Evolutionary conservation across 352 stramenopile genomes (phyloP).

Genomic region (Globisporangium acanthophoron): DNA sequence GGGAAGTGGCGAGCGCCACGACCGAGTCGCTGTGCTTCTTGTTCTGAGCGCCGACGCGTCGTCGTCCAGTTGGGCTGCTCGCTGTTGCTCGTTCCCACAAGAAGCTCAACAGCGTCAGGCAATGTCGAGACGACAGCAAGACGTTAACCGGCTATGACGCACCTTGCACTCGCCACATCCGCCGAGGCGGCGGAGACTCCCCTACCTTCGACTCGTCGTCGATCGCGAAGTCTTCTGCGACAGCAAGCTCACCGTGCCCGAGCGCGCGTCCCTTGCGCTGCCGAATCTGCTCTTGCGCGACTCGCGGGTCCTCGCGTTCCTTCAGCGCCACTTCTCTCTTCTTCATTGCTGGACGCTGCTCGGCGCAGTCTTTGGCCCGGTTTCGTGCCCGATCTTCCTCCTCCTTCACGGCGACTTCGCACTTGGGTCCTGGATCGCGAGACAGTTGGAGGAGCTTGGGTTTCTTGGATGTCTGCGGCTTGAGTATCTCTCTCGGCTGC

Average conservation of each 20-base stretch:
- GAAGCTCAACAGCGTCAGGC: background rate
- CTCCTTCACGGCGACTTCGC: background rate
- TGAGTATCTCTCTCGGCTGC: too few relatives aligned
- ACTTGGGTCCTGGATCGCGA: background rate
- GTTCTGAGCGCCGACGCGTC: background rate
- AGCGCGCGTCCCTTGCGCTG: background rate
- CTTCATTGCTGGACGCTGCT: background rate
- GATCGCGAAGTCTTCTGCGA: background rate
- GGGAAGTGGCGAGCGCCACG: background rate
- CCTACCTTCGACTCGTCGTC: background rate
- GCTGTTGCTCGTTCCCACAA: background rate
- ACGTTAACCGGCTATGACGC: background rate
- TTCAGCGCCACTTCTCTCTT: background rate
- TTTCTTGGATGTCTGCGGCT: slow-evolving; percentile 2
- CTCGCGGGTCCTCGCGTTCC: background rate
- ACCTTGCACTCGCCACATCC: background rate
- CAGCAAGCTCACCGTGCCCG: background rate
- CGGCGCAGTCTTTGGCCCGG: too few relatives aligned
- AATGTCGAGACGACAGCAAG: background rate
- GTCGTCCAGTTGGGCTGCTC: background rate
- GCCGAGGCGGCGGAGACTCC: background rate
- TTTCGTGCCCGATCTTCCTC: background rate
- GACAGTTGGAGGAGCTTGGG: background rate
- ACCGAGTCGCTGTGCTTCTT: background rate
- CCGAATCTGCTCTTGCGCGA: background rate